Conservation (phyloP, 2,329 filamentous ascomycete species). For the Aaosphaeria pasadenensis region DNA sequence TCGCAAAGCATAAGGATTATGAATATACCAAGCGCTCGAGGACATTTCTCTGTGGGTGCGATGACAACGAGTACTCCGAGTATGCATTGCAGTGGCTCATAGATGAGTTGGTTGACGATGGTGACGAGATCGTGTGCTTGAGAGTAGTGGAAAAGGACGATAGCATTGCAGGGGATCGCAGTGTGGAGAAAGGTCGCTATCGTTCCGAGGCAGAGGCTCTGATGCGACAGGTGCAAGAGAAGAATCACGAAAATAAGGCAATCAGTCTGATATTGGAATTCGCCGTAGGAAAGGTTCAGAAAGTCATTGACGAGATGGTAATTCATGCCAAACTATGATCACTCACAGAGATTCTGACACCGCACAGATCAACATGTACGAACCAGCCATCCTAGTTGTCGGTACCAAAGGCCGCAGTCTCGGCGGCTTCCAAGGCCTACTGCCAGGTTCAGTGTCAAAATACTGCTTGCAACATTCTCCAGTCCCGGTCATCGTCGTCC, state of each 20-base stretch:
- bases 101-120: conserved; percentile 87
- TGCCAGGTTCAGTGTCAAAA: conserved; percentile 88
- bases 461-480: conserved; percentile 93
- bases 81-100: conserved; percentile 91
- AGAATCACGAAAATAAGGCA: conserved; percentile 78
- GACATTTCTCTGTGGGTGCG: conserved; percentile 86
- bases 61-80: conserved; percentile 88
- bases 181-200: conserved; percentile 67
- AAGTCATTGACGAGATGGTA: conserved; percentile 88
- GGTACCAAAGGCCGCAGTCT: conserved; percentile 82
- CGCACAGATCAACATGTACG: conserved; percentile 79
- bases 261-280: conserved; percentile 85
- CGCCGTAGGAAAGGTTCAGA: conserved; percentile 83
- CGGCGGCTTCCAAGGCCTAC: conserved; percentile 79
- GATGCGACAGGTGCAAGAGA: conserved; percentile 72
- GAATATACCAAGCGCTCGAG: conserved; percentile 75
- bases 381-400: conserved; percentile 86
- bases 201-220: conserved; percentile 71
- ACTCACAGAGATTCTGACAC: conserved; percentile 3
- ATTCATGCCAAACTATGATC: conserved; percentile 20
- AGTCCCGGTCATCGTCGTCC: conserved; percentile 87
- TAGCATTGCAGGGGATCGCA: conserved; percentile 60
- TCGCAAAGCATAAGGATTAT: conserved; percentile 83
- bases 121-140: conserved; percentile 89
- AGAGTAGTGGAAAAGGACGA: conserved; percentile 82